These are phyloP conservation scores for Annulohypoxylon bovei DNA, from an alignment of 495 filamentous ascomycete genomes.

Conservation along the genomic window DNA sequence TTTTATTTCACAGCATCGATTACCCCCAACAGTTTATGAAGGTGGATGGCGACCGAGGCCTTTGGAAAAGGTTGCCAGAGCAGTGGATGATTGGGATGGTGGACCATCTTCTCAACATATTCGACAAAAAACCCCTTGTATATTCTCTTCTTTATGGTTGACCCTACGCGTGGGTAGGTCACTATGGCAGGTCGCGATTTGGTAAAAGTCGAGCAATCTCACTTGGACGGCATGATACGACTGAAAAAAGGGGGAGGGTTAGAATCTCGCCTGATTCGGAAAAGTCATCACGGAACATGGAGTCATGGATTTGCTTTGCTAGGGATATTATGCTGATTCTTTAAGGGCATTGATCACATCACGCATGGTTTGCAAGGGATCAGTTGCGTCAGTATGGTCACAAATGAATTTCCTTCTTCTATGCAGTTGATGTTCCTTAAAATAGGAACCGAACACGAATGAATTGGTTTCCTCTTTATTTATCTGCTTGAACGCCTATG, in stretches of 20 bases:
- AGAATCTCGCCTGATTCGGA: conserved; percentile 27
- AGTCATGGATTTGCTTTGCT: conserved; percentile 41
- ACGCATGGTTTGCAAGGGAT: conserved; percentile 14
- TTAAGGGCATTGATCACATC: conserved; percentile 16
- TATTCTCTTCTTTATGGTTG: conserved; percentile 35
- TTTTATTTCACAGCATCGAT: conserved; percentile 9
- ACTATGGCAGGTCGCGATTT: conserved; percentile 22
- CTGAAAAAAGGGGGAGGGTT: conserved; percentile 18
- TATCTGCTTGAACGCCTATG: background rate
- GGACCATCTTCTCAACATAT: conserved; percentile 32
- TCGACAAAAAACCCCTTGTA: conserved; percentile 38
- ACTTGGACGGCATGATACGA: conserved; percentile 27
- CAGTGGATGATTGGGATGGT: conserved; percentile 38
- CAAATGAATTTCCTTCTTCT: conserved; percentile 12
- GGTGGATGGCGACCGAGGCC: conserved; percentile 30
- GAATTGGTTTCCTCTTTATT: conserved; percentile 11
- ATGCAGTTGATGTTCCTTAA: conserved; percentile 2
- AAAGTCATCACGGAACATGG: conserved; percentile 30
- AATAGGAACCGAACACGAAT: conserved; percentile 24
- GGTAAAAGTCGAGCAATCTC: conserved; percentile 37
- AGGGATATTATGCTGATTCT: conserved; percentile 27
- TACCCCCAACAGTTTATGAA: conserved; percentile 26
- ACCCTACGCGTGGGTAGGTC: conserved; percentile 17
- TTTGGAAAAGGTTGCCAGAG: conserved; percentile 37
- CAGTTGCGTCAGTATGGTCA: conserved; percentile 13